These are phyloP conservation scores for Heritiera fomes DNA, from an alignment of 345 rosid species.

Conservation along the genomic window DNA sequence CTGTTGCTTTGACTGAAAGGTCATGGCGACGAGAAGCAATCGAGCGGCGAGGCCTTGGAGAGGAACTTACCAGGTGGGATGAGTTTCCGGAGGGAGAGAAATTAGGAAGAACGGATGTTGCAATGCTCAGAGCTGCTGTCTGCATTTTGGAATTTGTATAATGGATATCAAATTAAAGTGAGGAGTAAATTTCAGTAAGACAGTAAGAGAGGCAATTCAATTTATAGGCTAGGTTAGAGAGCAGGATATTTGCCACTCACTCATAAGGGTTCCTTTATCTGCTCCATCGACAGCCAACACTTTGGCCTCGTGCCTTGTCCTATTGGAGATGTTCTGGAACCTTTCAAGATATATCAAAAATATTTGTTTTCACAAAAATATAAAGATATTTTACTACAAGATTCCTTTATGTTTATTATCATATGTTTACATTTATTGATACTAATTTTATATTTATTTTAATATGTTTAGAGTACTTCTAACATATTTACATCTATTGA, in stretches of 20 bases:
- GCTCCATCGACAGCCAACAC: background rate
- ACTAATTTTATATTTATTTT: no score
- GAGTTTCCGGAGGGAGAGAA: slow-evolving; percentile 27
- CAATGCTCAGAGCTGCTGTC: slow-evolving; percentile 35
- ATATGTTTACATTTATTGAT: no score
- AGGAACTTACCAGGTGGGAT: background rate
- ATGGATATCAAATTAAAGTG: background rate
- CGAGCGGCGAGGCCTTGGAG: slow-evolving; percentile 22
- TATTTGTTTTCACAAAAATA: no score
- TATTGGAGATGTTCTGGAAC: slow-evolving; percentile 27
- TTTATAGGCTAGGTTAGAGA: slow-evolving; percentile 18
- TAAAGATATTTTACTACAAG: no score
- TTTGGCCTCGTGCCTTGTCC: slow-evolving; percentile 21
- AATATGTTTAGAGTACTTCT: no score
- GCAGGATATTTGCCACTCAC: slow-evolving; percentile 23
- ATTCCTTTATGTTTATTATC: no score
- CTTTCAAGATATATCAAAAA: slow-evolving; percentile 6
- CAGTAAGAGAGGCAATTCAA: background rate
- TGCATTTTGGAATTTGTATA: slow-evolving; percentile 32
- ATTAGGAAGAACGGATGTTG: slow-evolving; percentile 21
- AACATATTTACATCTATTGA: no score
- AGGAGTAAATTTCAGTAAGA: background rate
- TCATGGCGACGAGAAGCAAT: background rate
- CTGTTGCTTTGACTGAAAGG: slow-evolving; percentile 33
- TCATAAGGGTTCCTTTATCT: slow-evolving; percentile 21